Evolutionary conservation across 2,329 filamentous ascomycete species (phyloP), one percentile per base, ranked within the genome.

Genomic region (Cryphonectria naterciae): DNA sequence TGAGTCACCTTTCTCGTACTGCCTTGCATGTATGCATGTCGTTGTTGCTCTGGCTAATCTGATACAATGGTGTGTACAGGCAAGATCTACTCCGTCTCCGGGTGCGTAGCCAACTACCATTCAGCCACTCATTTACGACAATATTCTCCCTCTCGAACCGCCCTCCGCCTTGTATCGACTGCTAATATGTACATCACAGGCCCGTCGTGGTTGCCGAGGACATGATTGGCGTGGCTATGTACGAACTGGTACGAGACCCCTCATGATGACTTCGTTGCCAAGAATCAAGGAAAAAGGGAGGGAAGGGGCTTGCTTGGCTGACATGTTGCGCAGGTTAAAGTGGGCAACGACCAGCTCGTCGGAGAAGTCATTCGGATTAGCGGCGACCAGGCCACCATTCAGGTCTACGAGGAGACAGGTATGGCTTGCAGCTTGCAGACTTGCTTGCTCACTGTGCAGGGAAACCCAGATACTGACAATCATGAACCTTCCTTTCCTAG

Each of bases 331-430:
- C 78, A 95, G 93, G 95, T 97, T 81, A 92, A 89, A 85, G 95
- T 99, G 77, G 95, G 96, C 77, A 90, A 97, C 80, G 94, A 97
- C 80, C 89, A 92, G 80, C 90, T 99, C 72, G 92, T 97, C 74
- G 96, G 96, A 81, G 96, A 99, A 84, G 96, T 99, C 83, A 99
- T 99, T 87, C 93, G 96, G 81, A 97, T 99, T 84, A 96, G 93
- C 79, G 92, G 86, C 81, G 96, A 99, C 83, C 97, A 95, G 85
- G 95, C 94, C 77, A 97, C 95, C 65, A 97, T 99, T 77, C 96
- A 99, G 85, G 96, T 99, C 76, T 99, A 99, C 86, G 96, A 99
- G 83, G 96, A 99, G 85, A 99, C 96, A 77, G 94, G 94, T 97
- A 88, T 73, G 87, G 75, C 73, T 22, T 43, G 65, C 66, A 37